Evolutionary conservation across 768 basidiomycete genomes (phyloP).

Genomic region (Pluteus cervinus): DNA sequence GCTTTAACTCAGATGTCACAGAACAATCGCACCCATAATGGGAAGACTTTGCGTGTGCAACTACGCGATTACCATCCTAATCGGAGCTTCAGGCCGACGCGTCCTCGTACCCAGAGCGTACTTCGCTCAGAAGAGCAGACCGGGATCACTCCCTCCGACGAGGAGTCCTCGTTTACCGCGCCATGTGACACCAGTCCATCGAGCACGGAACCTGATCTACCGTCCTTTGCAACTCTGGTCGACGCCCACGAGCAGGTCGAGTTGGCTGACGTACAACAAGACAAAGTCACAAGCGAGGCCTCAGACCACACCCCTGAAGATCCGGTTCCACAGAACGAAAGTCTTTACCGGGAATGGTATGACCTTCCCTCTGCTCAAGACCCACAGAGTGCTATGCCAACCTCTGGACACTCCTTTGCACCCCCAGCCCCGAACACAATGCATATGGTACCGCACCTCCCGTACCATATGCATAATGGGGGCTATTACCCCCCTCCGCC

Average conservation of each 20-base stretch:
- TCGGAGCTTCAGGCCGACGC: conserved; percentile 43
- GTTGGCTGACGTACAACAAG: no score
- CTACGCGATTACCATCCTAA: conserved; percentile 61
- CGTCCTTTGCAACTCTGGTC: no score
- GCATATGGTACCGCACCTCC: no score
- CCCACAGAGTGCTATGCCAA: no score
- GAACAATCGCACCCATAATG: conserved; percentile 67
- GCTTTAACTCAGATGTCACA: conserved; percentile 17
- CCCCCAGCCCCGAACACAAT: no score
- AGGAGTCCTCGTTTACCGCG: not conserved
- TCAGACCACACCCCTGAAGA: no score
- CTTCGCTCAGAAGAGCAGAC: not conserved
- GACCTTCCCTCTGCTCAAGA: conserved; percentile 6
- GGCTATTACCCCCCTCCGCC: conserved; percentile 41
- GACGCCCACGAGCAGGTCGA: no score
- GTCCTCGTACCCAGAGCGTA: conserved; percentile 37
- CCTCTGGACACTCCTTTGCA: no score
- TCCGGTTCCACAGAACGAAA: no score
- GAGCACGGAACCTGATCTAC: not conserved
- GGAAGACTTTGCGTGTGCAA: conserved; percentile 71
- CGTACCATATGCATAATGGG: conserved; percentile 34
- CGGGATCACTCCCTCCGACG: not conserved
- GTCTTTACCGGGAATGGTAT: conserved; percentile 12
- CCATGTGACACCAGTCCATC: not conserved
- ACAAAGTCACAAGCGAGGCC: no score